Base-by-base conservation (phyloP, 108 stramenopile species). In the Skeletonema tropicum region DNA sequence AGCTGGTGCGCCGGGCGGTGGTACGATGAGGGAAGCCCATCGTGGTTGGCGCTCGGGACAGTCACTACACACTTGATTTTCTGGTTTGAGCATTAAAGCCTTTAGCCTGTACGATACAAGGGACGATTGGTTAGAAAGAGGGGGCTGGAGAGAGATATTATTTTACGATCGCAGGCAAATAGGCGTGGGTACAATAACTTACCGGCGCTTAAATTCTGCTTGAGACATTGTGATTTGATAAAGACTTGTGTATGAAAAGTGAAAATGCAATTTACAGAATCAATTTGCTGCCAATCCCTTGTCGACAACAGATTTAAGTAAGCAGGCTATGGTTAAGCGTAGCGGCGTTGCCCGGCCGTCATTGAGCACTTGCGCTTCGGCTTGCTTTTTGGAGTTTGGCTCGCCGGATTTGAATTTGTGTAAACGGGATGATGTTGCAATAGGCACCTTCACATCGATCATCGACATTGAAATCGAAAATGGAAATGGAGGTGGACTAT, bases 41-140 rank as follows among this genome's bases (percentile, higher is more conserved):
- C 94, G 90, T 8, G 99, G 99, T 69, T 97, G 89, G 41, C 93
- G 86, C 67, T 96, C 95, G 9, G 96, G 94, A 70, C 97, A 98
- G 79, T 98, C 97, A 77, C 88, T 87, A 68, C 97, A 98, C 29
- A 89, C 80, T 73, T 93, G 90, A 80, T 98, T 97, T 78, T 94
- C 96, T 9, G 96, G 92, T 12, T 71, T 75, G 60, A 77, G 68
- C 93, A 94, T 93, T 57, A 96, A 81, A 21, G 76, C 91, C 88
- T 96, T 93, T 68, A 96, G 91, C 46, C 85, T 55, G 52, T 55
- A 25, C 0, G 9, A 17, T 17, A 55, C 23, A 55, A 10, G 23
- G 25, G n/a, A 55, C 21, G 6, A 7, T 25, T 7, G 17, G 19
- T 49, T 2, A 19, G 48, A 49, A 49, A 19, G 19, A 23, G 52